Conservation (phyloP, 345 rosid genomes). For the Camelina sativa region DNA sequence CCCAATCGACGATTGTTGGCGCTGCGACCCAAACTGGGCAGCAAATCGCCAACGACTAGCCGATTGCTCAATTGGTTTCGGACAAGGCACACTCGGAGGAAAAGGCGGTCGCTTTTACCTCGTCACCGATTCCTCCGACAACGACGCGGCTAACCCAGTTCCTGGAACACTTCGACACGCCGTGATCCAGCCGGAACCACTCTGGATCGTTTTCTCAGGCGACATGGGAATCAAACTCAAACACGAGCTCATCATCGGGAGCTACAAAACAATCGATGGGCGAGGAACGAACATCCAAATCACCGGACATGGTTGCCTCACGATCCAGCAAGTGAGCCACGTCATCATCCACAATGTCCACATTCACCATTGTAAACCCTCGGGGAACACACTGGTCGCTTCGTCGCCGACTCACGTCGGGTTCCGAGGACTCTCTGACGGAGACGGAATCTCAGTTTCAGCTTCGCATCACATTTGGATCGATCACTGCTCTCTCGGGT, state of each 20-base stretch:
- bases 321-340: conserved; percentile 71
- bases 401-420: conserved; percentile 80
- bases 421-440: conserved; percentile 75
- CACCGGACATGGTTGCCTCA: conserved; percentile 86
- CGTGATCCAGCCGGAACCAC: conserved; percentile 78
- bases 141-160: conserved; percentile 67
- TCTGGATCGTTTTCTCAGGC: conserved; percentile 80
- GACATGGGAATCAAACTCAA: conserved; percentile 74
- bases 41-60: conserved; percentile 70
- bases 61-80: conserved; percentile 88
- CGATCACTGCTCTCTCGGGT: conserved; percentile 82
- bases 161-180: conserved; percentile 95
- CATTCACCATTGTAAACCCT: conserved; percentile 83
- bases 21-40: conserved; percentile 76
- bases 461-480: conserved; percentile 84
- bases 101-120: conserved; percentile 77
- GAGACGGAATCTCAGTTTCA: conserved; percentile 84
- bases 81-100: conserved; percentile 73
- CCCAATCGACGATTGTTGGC: conserved; percentile 91
- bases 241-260: conserved; percentile 85
- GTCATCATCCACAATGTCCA: conserved; percentile 88
- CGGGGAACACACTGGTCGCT: conserved; percentile 71
- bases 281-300: conserved; percentile 68
- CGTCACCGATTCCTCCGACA: conserved; percentile 92
- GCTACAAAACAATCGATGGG: conserved; percentile 92